Conservation (phyloP, 305 asterid genomes). For the Salvia sclarea region DNA sequence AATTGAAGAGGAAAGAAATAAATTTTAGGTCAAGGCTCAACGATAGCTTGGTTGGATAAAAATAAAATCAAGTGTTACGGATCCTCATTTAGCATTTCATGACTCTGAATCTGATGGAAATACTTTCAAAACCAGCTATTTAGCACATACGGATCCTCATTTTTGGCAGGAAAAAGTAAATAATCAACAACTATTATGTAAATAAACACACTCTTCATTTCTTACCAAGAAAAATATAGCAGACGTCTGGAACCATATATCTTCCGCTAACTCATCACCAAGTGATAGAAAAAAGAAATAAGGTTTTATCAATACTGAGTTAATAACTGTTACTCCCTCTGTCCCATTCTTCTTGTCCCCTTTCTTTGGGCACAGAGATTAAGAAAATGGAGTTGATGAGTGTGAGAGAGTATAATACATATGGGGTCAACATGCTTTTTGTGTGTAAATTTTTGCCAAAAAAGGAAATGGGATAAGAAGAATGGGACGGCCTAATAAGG, state of each 20-base stretch:
- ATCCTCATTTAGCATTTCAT: no score
- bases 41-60: background rate
- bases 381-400: no score
- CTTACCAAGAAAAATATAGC: conserved; percentile 49
- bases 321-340: background rate
- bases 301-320: conserved; percentile 24
- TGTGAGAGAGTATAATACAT: no score
- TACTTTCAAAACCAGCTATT: background rate
- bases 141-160: background rate
- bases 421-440: no score
- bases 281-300: conserved; percentile 23
- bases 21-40: background rate
- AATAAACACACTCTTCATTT: background rate
- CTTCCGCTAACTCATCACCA: conserved; percentile 48
- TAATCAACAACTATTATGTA: background rate
- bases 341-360: no score
- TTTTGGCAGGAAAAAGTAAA: background rate
- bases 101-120: no score
- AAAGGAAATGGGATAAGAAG: no score
- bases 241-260: conserved; percentile 54
- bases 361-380: no score
- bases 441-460: no score
- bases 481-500: no score
- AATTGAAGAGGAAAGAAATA: background rate
- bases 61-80: background rate